Evolutionary conservation across 495 filamentous ascomycete genomes (phyloP).

Genomic region (Aspergillus indologenus): DNA sequence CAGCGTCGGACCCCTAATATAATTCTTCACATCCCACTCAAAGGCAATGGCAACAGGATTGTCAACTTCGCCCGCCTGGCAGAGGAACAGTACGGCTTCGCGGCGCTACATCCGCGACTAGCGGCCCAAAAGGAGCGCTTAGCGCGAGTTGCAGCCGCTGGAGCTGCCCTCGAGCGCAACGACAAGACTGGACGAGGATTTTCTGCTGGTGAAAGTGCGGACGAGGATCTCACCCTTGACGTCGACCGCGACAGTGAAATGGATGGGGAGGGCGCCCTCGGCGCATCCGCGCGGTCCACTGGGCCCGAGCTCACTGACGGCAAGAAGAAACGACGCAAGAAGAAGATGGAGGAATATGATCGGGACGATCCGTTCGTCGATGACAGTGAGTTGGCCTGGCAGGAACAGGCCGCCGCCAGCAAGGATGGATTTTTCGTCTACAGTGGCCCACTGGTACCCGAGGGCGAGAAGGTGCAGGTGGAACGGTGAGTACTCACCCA

Average conservation of each 20-base stretch:
- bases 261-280: constrained; percentile 75
- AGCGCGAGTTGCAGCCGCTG: constrained; percentile 77
- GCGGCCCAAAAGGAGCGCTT: constrained; percentile 81
- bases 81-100: constrained; percentile 90
- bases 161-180: constrained; percentile 72
- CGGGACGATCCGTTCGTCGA: constrained; percentile 97
- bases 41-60: constrained; percentile 78
- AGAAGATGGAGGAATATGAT: constrained; percentile 94
- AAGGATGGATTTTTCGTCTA: constrained; percentile 92
- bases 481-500: constrained; percentile 55
- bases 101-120: constrained; percentile 83
- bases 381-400: constrained; percentile 92
- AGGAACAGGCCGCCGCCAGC: constrained; percentile 89
- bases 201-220: constrained; percentile 68
- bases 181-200: constrained; percentile 44
- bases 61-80: constrained; percentile 94
- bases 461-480: constrained; percentile 82
- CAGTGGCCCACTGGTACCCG: constrained; percentile 77
- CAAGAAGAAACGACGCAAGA: constrained; percentile 68
- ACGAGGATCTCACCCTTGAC: constrained; percentile 45
- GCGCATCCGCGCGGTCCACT: constrained; percentile 50
- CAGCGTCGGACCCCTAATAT: constrained; percentile 71
- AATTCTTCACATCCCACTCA: constrained; percentile 74
- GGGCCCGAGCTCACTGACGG: constrained; percentile 53
- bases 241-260: constrained; percentile 52